Evolutionary conservation across 192 early-diverging fungal genomes (phyloP).

Genomic region (Gryganskiella cystojenkinii): DNA sequence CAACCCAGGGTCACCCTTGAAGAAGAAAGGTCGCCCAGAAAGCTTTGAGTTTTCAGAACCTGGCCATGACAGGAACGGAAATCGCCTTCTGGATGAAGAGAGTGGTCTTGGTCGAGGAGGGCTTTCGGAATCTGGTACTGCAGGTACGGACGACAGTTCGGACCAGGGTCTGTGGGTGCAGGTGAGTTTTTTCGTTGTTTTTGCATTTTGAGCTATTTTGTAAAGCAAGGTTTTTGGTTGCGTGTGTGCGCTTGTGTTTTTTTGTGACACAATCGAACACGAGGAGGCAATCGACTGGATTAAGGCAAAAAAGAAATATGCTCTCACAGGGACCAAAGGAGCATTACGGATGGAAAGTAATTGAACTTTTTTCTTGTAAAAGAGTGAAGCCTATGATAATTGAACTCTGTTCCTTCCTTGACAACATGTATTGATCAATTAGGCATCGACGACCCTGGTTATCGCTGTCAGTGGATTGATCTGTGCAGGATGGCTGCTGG

Average conservation of each 20-base stretch:
- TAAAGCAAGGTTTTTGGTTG: no score
- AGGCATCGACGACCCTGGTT: slow-evolving; percentile 62
- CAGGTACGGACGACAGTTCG: not conserved
- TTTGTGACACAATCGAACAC: not conserved
- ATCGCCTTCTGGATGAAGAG: not conserved
- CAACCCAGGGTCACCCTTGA: slow-evolving; percentile 10
- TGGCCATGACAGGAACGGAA: slow-evolving; percentile 9
- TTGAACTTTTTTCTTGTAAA: not conserved
- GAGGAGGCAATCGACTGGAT: no score
- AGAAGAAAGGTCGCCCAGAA: slow-evolving; percentile 20
- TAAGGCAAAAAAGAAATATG: no score
- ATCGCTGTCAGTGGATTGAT: slow-evolving; percentile 78
- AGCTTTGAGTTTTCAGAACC: slow-evolving; percentile 35
- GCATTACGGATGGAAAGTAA: no score
- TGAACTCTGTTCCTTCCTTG: not conserved
- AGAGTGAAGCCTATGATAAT: not conserved
- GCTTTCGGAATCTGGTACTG: not conserved
- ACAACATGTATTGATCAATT: not conserved
- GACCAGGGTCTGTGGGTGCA: slow-evolving; percentile 45
- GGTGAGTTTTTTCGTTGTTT: slow-evolving; percentile 9
- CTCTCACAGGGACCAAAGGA: no score
- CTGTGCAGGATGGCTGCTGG: slow-evolving; percentile 77
- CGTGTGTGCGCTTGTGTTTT: not conserved
- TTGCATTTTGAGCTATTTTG: not conserved
- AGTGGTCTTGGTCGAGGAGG: not conserved